phyloP scores from a whole-genome alignment of 2,329 filamentous ascomycete species.

The Botrytis porri region DNA sequence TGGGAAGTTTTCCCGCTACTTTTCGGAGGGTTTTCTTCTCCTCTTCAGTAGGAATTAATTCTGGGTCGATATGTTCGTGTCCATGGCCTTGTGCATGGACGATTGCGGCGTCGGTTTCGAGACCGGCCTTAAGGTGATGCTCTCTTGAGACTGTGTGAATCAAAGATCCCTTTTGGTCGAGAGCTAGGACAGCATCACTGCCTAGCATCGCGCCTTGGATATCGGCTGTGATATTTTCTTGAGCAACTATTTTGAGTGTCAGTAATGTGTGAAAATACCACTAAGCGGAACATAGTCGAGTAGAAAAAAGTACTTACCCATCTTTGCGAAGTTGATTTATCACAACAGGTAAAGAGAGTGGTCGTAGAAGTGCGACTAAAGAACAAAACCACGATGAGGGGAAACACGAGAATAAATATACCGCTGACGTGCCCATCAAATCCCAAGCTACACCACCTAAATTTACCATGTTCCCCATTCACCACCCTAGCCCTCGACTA shows the following conservation, averaged over 20 bases:
- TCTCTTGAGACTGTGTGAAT: constrained; percentile 22
- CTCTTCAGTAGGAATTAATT: constrained; percentile 49
- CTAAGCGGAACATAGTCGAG: not conserved
- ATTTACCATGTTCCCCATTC: not conserved
- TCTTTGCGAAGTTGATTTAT: constrained; percentile 13
- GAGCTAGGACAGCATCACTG: constrained; percentile 22
- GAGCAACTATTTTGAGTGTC: constrained; percentile 7
- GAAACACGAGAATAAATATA: constrained; percentile 20
- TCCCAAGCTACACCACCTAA: not conserved
- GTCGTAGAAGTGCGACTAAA: constrained; percentile 17
- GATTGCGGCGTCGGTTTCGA: not conserved
- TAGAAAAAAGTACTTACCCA: constrained; percentile 13
- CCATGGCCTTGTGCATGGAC: not conserved
- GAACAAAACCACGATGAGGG: not conserved
- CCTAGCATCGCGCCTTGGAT: constrained; percentile 18
- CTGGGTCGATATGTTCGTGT: constrained; percentile 3
- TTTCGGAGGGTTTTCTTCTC: constrained; percentile 60
- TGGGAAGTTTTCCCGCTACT: constrained; percentile 62
- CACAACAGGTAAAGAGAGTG: constrained; percentile 14
- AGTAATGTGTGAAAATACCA: not conserved
- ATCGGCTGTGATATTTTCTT: constrained; percentile 23
- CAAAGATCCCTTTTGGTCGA: constrained; percentile 26
- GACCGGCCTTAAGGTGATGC: not conserved
- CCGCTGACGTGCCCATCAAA: not conserved
- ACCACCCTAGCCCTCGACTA: not conserved